A percentile compares a stretch with the other conserved stretches of the same genome.
Evolutionary conservation across 805 yeast genomes (phyloP).

Genomic region (Spathaspora hagerdaliae): DNA sequence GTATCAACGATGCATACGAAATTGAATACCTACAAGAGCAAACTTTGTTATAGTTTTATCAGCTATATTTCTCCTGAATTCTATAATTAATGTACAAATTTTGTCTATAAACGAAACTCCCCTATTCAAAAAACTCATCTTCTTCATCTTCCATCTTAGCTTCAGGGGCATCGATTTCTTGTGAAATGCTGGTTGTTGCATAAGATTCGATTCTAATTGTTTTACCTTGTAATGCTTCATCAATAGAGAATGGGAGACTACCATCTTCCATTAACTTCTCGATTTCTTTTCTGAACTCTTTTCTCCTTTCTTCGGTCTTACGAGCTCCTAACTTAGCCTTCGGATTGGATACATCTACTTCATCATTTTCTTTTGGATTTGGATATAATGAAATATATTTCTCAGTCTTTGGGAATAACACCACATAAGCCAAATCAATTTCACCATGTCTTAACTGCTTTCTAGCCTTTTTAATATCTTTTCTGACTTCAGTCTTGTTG

Average conservation of each 20-base stretch:
- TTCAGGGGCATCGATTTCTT: conserved; percentile 46
- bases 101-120: neutral
- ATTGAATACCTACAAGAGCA: conserved; percentile 35
- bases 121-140: conserved; percentile 42
- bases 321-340: conserved; percentile 39
- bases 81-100: conserved; percentile 1
- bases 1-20: conserved; percentile 67
- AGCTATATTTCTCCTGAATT: neutral
- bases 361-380: conserved; percentile 24
- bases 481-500: conserved; percentile 27
- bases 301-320: conserved; percentile 40
- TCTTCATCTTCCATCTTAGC: conserved; percentile 24
- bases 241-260: conserved; percentile 50
- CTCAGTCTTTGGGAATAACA: conserved; percentile 71
- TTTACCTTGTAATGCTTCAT: conserved; percentile 42
- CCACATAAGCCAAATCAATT: conserved; percentile 69
- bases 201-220: conserved; percentile 15
- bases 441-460: conserved; percentile 53
- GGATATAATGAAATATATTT: conserved; percentile 82
- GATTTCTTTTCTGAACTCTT: conserved; percentile 45
- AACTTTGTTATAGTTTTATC: conserved; percentile 3
- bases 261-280: conserved; percentile 49
- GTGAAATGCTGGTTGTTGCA: conserved; percentile 10
- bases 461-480: conserved; percentile 41
- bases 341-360: conserved; percentile 18